phyloP scores from a whole-genome alignment of 345 rosid genomes.

The Iberis pinnata region DNA sequence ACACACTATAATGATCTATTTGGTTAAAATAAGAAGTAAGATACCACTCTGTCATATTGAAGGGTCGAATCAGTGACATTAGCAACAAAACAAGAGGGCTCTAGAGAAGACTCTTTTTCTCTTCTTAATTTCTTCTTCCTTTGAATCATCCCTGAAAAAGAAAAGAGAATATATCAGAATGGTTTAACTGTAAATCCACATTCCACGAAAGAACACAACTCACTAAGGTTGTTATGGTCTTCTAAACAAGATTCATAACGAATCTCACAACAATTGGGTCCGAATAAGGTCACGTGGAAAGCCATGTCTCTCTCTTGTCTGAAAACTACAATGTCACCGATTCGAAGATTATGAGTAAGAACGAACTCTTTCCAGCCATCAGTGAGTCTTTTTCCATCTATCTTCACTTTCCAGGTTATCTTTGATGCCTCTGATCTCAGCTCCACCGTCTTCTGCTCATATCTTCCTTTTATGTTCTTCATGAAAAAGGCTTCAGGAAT shows the following conservation, averaged over 20 bases:
- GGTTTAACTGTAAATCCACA: too few relatives aligned
- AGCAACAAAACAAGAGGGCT: slow-evolving; percentile 5
- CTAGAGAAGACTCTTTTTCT: background rate
- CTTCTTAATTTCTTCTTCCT: background rate
- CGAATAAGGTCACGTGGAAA: slow-evolving; percentile 16
- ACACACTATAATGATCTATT: background rate
- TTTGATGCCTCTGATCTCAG: slow-evolving; percentile 19
- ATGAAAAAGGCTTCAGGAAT: slow-evolving; percentile 18
- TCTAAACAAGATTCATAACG: slow-evolving; percentile 13
- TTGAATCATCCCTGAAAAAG: background rate
- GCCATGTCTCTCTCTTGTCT: slow-evolving; percentile 14
- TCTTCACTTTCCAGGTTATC: slow-evolving; percentile 13
- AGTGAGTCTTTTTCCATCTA: slow-evolving; percentile 21
- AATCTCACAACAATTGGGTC: slow-evolving; percentile 21
- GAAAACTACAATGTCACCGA: slow-evolving; percentile 17
- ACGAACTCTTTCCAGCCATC: slow-evolving; percentile 22
- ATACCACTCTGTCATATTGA: slow-evolving; percentile 11
- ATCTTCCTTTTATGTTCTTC: slow-evolving; percentile 2
- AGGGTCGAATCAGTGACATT: background rate
- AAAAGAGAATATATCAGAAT: too few relatives aligned
- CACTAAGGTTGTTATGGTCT: background rate
- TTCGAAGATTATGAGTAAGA: slow-evolving; percentile 16
- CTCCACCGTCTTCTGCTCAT: background rate
- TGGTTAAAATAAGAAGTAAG: too few relatives aligned
- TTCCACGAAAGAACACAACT: background rate